Evolutionary conservation across 495 filamentous ascomycete genomes (phyloP), one percentile per base, ranked within the genome.

Genomic region (Ascodesmis nigricans): DNA sequence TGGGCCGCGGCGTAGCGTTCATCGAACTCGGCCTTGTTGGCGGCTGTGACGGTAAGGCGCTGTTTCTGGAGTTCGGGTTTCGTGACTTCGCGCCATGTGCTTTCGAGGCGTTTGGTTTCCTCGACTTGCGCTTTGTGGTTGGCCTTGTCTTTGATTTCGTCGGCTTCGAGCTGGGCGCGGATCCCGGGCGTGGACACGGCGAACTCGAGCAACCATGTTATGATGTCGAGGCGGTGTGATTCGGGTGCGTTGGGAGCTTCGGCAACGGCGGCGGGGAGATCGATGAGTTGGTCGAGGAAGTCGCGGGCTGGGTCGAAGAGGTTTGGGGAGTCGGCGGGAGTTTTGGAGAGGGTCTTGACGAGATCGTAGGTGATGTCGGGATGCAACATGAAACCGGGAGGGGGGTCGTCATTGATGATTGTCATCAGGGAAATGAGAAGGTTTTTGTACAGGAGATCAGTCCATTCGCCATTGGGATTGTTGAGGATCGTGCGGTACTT

Each of bases 401-500:
- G 28, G 21, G 43, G 45, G 26, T 48, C 47, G 1, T 40, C 38
- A 4, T 41, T 36, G 7, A 48, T 34, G 22, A 50, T 38, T 9
- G 25, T 25, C 14, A 50, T 13, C 8, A 50, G 15, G 26, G 23
- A 41, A 16, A 35, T 45, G 21, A 50, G 41, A 5, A 50, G 17
- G 44, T 55, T 45, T 28, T 49, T 22, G 38, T 44, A 43, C 20
- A 41, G 43, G 31, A 39, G 40, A 29, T 50, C 37, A 16, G 37
- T 43, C 47, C 50, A 43, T 20, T 54, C 34, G 33, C 35, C 31
- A 40, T 52, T 41, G 21, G 51, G 47, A 18, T 50, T 37, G 23
- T 50, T 50, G 38, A 50, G 41, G 14, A 42, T 49, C 14, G 41
- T 36, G 17, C 40, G 27, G 38, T 50, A 50, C 26, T 48, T 48